Evolutionary conservation across 345 rosid species (phyloP).

Genomic region (Euphorbia pulcherrima): DNA sequence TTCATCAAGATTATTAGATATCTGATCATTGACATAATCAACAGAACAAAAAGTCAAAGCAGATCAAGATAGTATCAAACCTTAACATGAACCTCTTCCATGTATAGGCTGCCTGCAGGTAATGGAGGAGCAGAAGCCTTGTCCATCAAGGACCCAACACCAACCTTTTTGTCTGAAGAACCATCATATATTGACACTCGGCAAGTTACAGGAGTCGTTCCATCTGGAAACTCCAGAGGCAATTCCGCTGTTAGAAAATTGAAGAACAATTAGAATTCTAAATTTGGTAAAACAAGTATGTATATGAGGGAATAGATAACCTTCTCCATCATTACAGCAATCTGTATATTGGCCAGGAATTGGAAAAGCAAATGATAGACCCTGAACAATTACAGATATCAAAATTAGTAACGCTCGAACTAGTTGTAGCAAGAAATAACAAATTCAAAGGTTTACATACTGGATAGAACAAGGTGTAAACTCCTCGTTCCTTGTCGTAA

Average conservation of each 20-base stretch:
- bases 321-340: slow-evolving; percentile 80
- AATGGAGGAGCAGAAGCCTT: slow-evolving; percentile 80
- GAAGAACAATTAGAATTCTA: slow-evolving; percentile 11
- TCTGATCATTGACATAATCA: slow-evolving; percentile 4
- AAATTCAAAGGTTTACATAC: slow-evolving; percentile 38
- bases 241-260: slow-evolving; percentile 56
- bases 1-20: no score
- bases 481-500: slow-evolving; percentile 82
- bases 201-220: slow-evolving; percentile 95
- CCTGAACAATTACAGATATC: slow-evolving; percentile 42
- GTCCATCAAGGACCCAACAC: slow-evolving; percentile 77
- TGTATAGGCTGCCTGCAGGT: slow-evolving; percentile 72
- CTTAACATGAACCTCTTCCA: slow-evolving; percentile 94
- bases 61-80: slow-evolving; percentile 34
- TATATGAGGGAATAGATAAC: slow-evolving; percentile 29
- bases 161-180: slow-evolving; percentile 81
- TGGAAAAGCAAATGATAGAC: slow-evolving; percentile 93
- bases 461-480: slow-evolving; percentile 84
- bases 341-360: slow-evolving; percentile 86
- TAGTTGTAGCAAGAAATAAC: background rate
- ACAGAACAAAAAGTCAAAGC: background rate
- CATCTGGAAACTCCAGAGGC: slow-evolving; percentile 97
- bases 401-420: slow-evolving; percentile 1
- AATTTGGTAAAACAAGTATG: background rate
- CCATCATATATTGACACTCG: slow-evolving; percentile 85